phyloP scores from a whole-genome alignment of 1,139 yeast genomes.

The Meyerozyma guilliermondii region DNA sequence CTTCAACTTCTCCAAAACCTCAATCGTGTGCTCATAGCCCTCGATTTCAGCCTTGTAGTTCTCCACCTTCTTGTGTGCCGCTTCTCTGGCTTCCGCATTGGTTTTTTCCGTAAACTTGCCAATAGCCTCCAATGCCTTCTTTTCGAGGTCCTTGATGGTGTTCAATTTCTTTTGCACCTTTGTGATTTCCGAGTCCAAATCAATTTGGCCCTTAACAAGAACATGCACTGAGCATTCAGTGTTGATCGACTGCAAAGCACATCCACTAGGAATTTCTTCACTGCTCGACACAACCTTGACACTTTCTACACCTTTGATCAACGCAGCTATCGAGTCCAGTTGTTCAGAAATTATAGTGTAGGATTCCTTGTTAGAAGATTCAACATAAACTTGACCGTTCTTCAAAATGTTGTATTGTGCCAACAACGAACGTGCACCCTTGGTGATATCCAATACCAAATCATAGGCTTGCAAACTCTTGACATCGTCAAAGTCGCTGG shows the following conservation, averaged over 20 bases:
- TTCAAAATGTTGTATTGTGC: constrained; percentile 85
- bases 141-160: constrained; percentile 48
- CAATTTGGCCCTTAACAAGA: constrained; percentile 90
- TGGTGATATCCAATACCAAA: constrained; percentile 78
- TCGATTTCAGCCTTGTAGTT: constrained; percentile 79
- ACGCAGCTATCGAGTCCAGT: constrained; percentile 77
- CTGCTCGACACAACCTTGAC: constrained; percentile 54
- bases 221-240: constrained; percentile 84
- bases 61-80: constrained; percentile 65
- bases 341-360: constrained; percentile 59
- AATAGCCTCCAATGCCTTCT: constrained; percentile 36
- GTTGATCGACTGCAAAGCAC: constrained; percentile 77
- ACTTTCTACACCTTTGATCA: constrained; percentile 84
- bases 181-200: constrained; percentile 81
- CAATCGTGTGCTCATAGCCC: constrained; percentile 75
- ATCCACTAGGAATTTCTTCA: constrained; percentile 73
- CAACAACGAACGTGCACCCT: constrained; percentile 86
- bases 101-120: constrained; percentile 87
- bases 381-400: constrained; percentile 82
- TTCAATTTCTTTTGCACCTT: constrained; percentile 76
- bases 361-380: constrained; percentile 48
- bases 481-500: constrained; percentile 53
- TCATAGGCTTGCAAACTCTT: constrained; percentile 73
- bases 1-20: constrained; percentile 68
- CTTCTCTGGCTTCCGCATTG: constrained; percentile 72